Base-by-base conservation (phyloP, 1,284 basidiomycete species). In the Cryptococcus floricola region DNA sequence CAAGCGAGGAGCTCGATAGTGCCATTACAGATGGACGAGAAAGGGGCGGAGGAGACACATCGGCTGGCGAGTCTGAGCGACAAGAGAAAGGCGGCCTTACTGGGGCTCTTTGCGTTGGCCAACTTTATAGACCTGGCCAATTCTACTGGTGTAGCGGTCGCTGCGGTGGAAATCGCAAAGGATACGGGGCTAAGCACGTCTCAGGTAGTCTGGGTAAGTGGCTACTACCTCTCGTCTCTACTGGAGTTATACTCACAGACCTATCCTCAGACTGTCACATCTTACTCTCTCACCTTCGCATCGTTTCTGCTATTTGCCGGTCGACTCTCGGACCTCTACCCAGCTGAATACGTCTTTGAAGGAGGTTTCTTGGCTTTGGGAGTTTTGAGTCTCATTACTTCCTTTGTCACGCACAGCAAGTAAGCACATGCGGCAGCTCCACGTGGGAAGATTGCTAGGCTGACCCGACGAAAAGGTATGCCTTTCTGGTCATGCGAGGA, bases 401-500 rank as follows among this genome's bases (percentile, higher is more conserved):
- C 66, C 9, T 74, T 71, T 52, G 68, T 69, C 55, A 70, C 66
- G 12, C 44, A 53, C 16, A 72, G 64, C 68, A 74, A 75, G 52
- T 55, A 23, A 45, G 54, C 9, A 4, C 27, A 28, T n/a, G 14
- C 28, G 8, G 39, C 31, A 8, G 16, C n/a, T 25, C 41, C 31
- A 8, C 23, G 8, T 25, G 25, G 18, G n/a, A 19, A 37, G 16
- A 9, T 39, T 9, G 23, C 19, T 19, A 19, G 19, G 19, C 34
- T 34, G 16, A 37, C 8, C 19, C 34, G 7, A 6, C 34, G n/a
- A 10, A 12, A 16, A 56, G 54, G 34, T 71, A 68, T 53, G 73
- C 66, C 6, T 76, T 75, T 63, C 56, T 75, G 18, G 63, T 75
- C 46, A 57, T 76, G 2, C 62, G 74, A 55, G 73, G 70, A n/a